Base-by-base conservation (phyloP, 352 stramenopile species). In the Globisporangium cystogenes region DNA sequence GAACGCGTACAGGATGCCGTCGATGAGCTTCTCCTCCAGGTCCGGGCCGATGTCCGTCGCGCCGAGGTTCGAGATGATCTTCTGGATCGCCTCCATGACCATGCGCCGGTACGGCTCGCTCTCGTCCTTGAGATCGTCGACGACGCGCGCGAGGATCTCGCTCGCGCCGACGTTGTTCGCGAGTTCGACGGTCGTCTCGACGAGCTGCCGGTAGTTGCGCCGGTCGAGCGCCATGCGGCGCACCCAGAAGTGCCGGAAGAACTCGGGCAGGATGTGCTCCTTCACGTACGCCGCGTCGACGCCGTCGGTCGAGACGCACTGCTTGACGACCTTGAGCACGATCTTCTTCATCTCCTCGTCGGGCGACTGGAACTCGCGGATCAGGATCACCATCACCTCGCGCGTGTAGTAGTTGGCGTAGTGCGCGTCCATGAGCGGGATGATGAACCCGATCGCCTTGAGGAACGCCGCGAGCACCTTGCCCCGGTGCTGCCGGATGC, bases 291-390 rank as follows among this genome's bases (percentile, higher is more conserved):
- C 77, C 6, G 96, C 86, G 54, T 99, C 94, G n/a, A 99, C 96
- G 55, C 97, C 97, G 39, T 99, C 97, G 0, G 97, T 99, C 35
- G 87, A 89, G 11, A 99, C 96, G 73, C 97, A 99, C 70, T 99
- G 97, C 64, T 98, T 96, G 11, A 98, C 89, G 18, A 98, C 95
- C 62, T 98, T 97, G 7, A 98, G 66, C 49, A 98, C 93, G 55
- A 98, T 98, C 67, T 98, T 98, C 67, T 99, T 99, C 96, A 99
- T 99, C 79, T 99, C 96, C 67, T 99, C 97, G 70, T 99, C 97
- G 0, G 96, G 96, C 0, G 84, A 97, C 65, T 98, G 93, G 66
- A 99, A 99, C 65, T 99, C 96, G 50, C 96, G 86, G 35, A 99
- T 97, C 47, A 99, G 76, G 65, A 99, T 99, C 37, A 97, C 87